phyloP scores from a whole-genome alignment of 345 rosid genomes.

The Populus davidiana region DNA sequence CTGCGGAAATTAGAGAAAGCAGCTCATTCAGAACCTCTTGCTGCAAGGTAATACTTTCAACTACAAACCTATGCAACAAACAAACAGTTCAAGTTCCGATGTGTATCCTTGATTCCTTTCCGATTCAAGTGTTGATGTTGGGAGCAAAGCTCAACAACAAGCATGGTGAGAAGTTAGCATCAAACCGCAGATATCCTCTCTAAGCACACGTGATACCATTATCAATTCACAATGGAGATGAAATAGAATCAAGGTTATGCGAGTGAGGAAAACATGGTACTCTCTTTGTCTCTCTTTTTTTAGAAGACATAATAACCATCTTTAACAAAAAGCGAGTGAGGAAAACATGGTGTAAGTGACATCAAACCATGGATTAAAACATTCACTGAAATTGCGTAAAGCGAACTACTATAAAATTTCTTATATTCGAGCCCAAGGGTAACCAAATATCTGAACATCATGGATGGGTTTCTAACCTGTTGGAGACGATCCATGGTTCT shows the following conservation, averaged over 20 bases:
- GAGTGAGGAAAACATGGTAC: too few species aligned
- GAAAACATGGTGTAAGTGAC: not conserved
- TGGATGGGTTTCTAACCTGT: slow-evolving; percentile 55
- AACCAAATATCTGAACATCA: slow-evolving; percentile 14
- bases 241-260: not conserved
- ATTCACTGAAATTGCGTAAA: not conserved
- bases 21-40: not conserved
- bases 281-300: too few species aligned
- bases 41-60: slow-evolving; percentile 25
- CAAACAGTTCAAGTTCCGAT: not conserved
- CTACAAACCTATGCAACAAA: not conserved
- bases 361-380: not conserved
- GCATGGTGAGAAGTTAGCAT: not conserved
- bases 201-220: not conserved
- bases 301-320: not conserved
- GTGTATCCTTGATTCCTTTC: not conserved
- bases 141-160: not conserved
- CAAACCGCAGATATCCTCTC: not conserved
- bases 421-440: not conserved
- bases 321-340: not conserved
- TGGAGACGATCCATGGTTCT: slow-evolving; percentile 88
- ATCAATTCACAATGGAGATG: not conserved
- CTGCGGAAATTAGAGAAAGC: slow-evolving; percentile 41
- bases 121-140: not conserved
- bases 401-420: not conserved